phyloP scores from a whole-genome alignment of 1,284 basidiomycete genomes.

The Papiliotrema flavescens region DNA sequence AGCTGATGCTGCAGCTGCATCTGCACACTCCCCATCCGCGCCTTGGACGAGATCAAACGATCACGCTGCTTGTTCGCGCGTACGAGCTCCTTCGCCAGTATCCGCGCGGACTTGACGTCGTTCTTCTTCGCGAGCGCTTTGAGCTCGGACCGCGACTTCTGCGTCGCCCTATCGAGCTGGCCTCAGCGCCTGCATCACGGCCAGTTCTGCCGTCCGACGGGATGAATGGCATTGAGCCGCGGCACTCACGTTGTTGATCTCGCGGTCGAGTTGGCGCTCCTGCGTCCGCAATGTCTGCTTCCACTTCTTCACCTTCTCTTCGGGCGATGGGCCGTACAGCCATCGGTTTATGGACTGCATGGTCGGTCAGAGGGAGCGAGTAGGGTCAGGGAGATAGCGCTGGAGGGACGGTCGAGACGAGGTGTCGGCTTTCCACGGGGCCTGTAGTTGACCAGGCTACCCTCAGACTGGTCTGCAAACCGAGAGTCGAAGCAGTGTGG shows the following conservation, averaged over 20 bases:
- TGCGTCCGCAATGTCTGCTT: conserved; percentile 77
- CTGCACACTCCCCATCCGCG: conserved; percentile 83
- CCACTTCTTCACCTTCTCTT: conserved; percentile 86
- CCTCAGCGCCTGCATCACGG: too few relatives aligned
- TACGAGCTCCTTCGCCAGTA: conserved; percentile 91
- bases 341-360: conserved; percentile 55
- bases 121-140: conserved; percentile 89
- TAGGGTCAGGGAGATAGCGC: too few relatives aligned
- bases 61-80: conserved; percentile 93
- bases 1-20: conserved; percentile 90
- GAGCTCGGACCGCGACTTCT: conserved; percentile 75
- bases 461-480: too few relatives aligned
- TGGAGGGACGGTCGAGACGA: too few relatives aligned
- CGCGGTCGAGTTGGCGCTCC: conserved; percentile 76
- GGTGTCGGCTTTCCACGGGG: too few relatives aligned
- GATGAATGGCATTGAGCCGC: conserved; percentile 4
- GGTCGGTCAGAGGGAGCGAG: not conserved
- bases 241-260: conserved; percentile 82
- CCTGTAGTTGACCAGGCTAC: too few relatives aligned
- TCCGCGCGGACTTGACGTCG: conserved; percentile 85
- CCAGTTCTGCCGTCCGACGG: too few relatives aligned
- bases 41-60: conserved; percentile 85
- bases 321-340: conserved; percentile 89
- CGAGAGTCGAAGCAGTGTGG: too few relatives aligned
- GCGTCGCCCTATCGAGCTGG: conserved; percentile 77